These are phyloP conservation scores for Wallacemonas sp. DNA, from an alignment of 208 protist species.

Conservation along the genomic window DNA sequence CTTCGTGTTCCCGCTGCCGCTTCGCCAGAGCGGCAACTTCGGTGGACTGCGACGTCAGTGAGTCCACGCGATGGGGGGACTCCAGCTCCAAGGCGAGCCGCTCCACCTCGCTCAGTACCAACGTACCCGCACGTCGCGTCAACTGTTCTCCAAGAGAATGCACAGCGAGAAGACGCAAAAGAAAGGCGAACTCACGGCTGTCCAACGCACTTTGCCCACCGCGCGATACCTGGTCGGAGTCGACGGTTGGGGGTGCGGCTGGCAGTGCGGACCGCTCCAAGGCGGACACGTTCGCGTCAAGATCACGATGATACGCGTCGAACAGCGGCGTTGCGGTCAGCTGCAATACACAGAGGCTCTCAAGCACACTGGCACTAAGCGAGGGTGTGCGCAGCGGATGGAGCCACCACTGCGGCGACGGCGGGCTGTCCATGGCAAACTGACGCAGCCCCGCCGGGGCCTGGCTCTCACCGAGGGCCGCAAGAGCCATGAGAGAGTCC, in stretches of 20 bases:
- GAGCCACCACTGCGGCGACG: background rate
- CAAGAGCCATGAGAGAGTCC: conserved; percentile 25
- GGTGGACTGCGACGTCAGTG: background rate
- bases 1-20: too few species aligned
- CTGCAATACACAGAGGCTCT: conserved; percentile 35
- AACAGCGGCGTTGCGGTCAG: conserved; percentile 26
- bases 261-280: too few species aligned
- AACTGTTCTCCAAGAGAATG: conserved; percentile 8
- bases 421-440: background rate
- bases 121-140: conserved; percentile 20
- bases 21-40: conserved; percentile 17
- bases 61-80: background rate
- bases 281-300: background rate
- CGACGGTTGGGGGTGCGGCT: too few species aligned
- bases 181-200: conserved; percentile 5
- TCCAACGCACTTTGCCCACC: too few species aligned
- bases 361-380: conserved; percentile 39
- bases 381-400: conserved; percentile 46
- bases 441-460: background rate
- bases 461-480: conserved; percentile 22
- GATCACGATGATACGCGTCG: conserved; percentile 18
- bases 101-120: conserved; percentile 40
- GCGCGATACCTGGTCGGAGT: too few species aligned
- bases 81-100: conserved; percentile 19
- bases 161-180: conserved; percentile 19